Evolutionary conservation across 805 yeast genomes (phyloP), one percentile per base, ranked within the genome.

Genomic region (Lipomyces orientalis): DNA sequence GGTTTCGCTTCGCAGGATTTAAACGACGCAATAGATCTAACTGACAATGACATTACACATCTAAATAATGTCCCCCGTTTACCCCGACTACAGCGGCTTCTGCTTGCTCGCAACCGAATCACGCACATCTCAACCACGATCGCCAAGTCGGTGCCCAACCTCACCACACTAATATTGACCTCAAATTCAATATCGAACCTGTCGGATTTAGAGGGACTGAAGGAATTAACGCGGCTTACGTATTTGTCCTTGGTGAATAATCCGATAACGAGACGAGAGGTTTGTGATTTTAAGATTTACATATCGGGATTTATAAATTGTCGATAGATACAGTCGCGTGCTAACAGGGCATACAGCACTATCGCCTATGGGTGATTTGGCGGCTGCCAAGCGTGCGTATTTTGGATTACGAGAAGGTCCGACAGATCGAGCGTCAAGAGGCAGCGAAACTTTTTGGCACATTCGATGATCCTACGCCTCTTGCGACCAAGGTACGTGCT

Each of bases 341-440:
- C 51, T 35, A 22, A 43, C 55, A 22, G 5, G 22, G 7, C n/a
- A 12, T 5, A 14, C 22, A 67, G 66, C 75, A 88, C 71, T 93
- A 91, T 75, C 79, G 97, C 62, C 72, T 80, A 19, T 85, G 85
- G 73, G 76, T 88, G 1, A 81, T 91, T 1, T 85, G 90, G 86
- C 70, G 86, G 5, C 68, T 89, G 1, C 97, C 97, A 0, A 75
- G 80, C 0, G 76, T 94, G 61, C 81, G 82, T 61, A 82, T 89
- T 0, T 75, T 94, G 52, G 97, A 94, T 77, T 91, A 87, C 71
- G 81, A 82, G 58, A 86, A 85, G 72, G 85, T 94, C 1, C 87
- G 83, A 67, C 79, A 82, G 1, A 64, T 64, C 1, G 97, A 93
- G 73, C 78, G 90, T 62, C 65, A 72, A 9, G 73, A 73, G 7